Percentiles rank a stretch among this genome's conserved stretches.
Conservation (phyloP, 1,139 yeast species). For the Sugiyamaella japonica region DNA sequence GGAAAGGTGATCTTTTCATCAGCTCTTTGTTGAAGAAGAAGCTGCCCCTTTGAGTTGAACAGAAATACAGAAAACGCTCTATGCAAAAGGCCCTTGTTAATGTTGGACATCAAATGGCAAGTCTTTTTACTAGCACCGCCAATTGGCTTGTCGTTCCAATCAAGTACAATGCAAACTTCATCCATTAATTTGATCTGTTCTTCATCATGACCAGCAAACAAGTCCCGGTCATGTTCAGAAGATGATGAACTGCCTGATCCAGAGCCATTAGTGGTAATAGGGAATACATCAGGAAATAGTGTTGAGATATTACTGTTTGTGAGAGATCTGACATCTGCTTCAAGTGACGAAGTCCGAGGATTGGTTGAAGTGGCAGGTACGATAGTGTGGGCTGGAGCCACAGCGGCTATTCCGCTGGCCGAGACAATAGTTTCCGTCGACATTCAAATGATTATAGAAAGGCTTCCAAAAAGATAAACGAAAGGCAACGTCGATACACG, state of each 20-base stretch:
- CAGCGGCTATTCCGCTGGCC: not conserved
- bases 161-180: constrained; percentile 91
- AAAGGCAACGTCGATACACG: no score
- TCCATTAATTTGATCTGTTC: constrained; percentile 96
- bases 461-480: no score
- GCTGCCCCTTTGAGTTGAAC: constrained; percentile 72
- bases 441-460: not conserved
- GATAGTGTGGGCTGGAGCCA: not conserved
- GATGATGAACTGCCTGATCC: constrained; percentile 11
- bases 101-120: constrained; percentile 88
- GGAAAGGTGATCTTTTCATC: constrained; percentile 96
- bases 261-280: constrained; percentile 14
- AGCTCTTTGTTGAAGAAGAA: constrained; percentile 91
- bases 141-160: constrained; percentile 79
- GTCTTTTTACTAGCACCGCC: constrained; percentile 95
- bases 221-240: constrained; percentile 32
- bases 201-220: constrained; percentile 83
- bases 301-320: constrained; percentile 21
- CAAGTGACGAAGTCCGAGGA: not conserved
- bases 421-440: not conserved
- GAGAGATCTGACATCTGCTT: constrained; percentile 20
- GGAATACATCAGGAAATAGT: constrained; percentile 25
- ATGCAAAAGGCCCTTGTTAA: constrained; percentile 80
- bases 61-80: constrained; percentile 94
- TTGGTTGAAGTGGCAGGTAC: not conserved